Conservation (phyloP, 2,329 filamentous ascomycete species). For the Albophoma yamanashiensis region DNA sequence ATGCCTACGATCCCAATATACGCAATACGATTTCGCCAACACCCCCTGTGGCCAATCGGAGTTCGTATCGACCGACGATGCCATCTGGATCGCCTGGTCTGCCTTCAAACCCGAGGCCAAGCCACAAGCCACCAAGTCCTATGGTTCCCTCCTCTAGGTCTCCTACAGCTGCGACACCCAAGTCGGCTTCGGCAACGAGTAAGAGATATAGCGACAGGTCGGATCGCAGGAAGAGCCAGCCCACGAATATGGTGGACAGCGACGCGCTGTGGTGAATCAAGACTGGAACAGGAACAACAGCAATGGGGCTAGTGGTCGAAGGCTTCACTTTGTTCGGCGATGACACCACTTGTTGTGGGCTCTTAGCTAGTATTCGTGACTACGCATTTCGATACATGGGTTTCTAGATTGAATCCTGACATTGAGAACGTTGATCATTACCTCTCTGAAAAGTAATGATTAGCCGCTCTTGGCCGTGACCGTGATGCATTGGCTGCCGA, state of each 20-base stretch:
- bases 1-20: constrained; percentile 22
- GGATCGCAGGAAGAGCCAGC: constrained; percentile 1
- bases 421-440: background rate
- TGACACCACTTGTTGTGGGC: background rate
- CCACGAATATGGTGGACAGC: constrained; percentile 8
- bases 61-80: constrained; percentile 11
- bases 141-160: constrained; percentile 7
- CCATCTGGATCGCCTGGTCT: constrained; percentile 17
- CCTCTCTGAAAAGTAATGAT: background rate
- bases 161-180: constrained; percentile 4
- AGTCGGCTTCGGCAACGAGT: constrained; percentile 3
- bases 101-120: constrained; percentile 15
- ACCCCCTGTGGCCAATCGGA: constrained; percentile 9
- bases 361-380: background rate
- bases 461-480: background rate
- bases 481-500: background rate
- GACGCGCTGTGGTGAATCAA: constrained; percentile 8
- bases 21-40: constrained; percentile 17
- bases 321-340: background rate
- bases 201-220: constrained; percentile 6
- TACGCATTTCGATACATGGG: background rate
- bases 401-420: background rate
- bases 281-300: background rate
- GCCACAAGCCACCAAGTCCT: constrained; percentile 10
- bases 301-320: background rate